Conservation (phyloP, 2,329 filamentous ascomycete species). For the Fusarium praegraminearum region DNA sequence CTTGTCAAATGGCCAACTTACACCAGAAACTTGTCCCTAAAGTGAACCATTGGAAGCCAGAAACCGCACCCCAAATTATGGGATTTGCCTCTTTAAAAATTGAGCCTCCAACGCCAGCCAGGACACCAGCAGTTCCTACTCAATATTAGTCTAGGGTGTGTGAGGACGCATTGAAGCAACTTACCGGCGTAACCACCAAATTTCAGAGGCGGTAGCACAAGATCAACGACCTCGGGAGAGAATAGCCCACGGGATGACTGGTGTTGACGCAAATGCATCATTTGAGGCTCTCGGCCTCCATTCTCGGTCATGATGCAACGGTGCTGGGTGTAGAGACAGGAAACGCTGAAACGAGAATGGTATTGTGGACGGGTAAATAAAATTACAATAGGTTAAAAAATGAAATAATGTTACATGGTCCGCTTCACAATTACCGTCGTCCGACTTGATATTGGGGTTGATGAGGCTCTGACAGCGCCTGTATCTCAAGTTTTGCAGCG, state of each 20-base stretch:
- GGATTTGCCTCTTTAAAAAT: slow-evolving; percentile 76
- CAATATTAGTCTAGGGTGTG: slow-evolving; percentile 38
- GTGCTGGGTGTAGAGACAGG: not conserved
- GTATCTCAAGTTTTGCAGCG: slow-evolving; percentile 31
- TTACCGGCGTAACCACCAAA: slow-evolving; percentile 71
- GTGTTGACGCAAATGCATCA: slow-evolving; percentile 39
- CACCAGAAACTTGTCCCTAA: slow-evolving; percentile 83
- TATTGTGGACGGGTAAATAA: not conserved
- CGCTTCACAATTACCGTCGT: slow-evolving; percentile 6
- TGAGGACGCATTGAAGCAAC: slow-evolving; percentile 9
- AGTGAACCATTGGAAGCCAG: slow-evolving; percentile 84
- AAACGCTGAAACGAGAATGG: not conserved
- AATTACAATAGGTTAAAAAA: slow-evolving; percentile 20
- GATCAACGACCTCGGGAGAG: slow-evolving; percentile 58
- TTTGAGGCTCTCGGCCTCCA: slow-evolving; percentile 34
- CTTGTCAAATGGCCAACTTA: slow-evolving; percentile 53
- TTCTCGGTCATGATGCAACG: slow-evolving; percentile 36
- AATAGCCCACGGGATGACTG: slow-evolving; percentile 53
- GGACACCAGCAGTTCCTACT: slow-evolving; percentile 69
- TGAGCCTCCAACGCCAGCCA: slow-evolving; percentile 76
- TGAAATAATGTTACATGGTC: slow-evolving; percentile 42
- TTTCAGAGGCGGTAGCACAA: slow-evolving; percentile 66
- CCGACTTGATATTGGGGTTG: slow-evolving; percentile 27
- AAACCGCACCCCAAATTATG: slow-evolving; percentile 76
- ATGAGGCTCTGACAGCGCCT: slow-evolving; percentile 28